Base-by-base conservation (phyloP, 2,329 filamentous ascomycete genomes). In the Chrysoporthe cubensis region DNA sequence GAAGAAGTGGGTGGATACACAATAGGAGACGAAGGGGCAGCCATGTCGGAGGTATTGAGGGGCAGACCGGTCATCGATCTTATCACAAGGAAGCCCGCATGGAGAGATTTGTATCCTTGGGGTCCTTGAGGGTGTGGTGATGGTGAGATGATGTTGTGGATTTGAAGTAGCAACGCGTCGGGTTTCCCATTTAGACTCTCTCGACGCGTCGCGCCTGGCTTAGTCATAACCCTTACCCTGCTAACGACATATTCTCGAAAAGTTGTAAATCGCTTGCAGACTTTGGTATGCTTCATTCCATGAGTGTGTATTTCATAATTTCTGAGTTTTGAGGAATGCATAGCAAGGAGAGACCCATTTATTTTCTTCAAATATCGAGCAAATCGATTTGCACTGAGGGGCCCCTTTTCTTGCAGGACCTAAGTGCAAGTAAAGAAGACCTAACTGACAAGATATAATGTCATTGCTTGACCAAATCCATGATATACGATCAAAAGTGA, bases 1-100 rank as follows among this genome's bases (percentile, higher is more conserved):
- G 78, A 77, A 40, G 75, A 73, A 56, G 71, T 75, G 11, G 71
- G 64, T 2, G 75, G 74, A 43, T 72, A 75, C 18, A 70, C 64
- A 57, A 76, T 71, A 1, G 75, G 74, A 11, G 74, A 75, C 0
- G 74, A 76, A 32, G 73, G 70, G 0, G 70, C 65, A 6, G 72
- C 65, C 73, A 75, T 75, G 42, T 60, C 71, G 66, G 43, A 9
- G 1, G 34, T 11, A 9, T 60, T 18, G 1, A 40, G 37, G 26
- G 3, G 54, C 46, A 62, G 16, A 21, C 26, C 21, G 7, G 7
- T 42, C 16, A 16, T 42, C 9, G 18, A 14, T 6, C 16, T 6
- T 54, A 54, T 54, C 21, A 21, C 14, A 46, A 9, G 18, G 48
- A 18, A 44, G 48, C n/a, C 48, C 32, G 34, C 48, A 56, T 62